A percentile compares a stretch with the other conserved stretches of the same genome.
phyloP scores from a whole-genome alignment of 139 green algal species.

The Chlamydomonas sphaeroides region DNA sequence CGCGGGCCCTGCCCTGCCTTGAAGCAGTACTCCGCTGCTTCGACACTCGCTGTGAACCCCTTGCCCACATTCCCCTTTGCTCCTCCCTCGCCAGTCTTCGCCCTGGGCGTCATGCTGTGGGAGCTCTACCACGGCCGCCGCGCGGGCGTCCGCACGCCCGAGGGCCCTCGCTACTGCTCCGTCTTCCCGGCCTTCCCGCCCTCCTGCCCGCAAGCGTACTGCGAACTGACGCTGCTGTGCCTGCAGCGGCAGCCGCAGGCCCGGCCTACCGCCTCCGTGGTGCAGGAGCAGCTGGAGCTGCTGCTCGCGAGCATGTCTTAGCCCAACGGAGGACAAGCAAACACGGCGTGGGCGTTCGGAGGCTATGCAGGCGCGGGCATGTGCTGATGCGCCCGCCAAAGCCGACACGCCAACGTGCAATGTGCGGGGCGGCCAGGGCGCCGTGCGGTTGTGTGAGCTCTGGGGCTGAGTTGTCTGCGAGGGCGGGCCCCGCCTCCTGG shows the following conservation, averaged over 20 bases:
- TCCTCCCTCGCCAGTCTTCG: slow-evolving; percentile 9
- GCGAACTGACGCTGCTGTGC: neutral
- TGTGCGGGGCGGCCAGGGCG: too few relatives aligned
- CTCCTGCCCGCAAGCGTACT: slow-evolving; percentile 2
- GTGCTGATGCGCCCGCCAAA: too few relatives aligned
- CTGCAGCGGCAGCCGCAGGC: slow-evolving; percentile 27
- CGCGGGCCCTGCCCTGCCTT: neutral
- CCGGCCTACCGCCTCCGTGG: neutral
- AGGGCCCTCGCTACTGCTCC: slow-evolving; percentile 16
- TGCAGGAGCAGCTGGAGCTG: neutral
- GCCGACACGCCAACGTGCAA: too few relatives aligned
- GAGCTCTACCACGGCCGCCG: slow-evolving; percentile 39
- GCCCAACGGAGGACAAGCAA: too few relatives aligned
- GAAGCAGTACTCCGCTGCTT: too few relatives aligned
- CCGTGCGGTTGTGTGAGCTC: too few relatives aligned
- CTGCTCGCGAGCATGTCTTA: neutral
- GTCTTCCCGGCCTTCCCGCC: slow-evolving; percentile 30
- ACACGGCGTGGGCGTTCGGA: too few relatives aligned
- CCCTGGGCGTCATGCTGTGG: slow-evolving; percentile 41
- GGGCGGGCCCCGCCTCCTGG: too few relatives aligned
- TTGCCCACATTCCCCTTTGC: too few relatives aligned
- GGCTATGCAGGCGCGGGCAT: too few relatives aligned
- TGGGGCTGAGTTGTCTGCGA: too few relatives aligned
- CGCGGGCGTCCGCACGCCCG: neutral
- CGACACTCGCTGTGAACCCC: neutral